phyloP scores from a whole-genome alignment of 2,329 filamentous ascomycete genomes.

The Phyllosticta capitalensis region DNA sequence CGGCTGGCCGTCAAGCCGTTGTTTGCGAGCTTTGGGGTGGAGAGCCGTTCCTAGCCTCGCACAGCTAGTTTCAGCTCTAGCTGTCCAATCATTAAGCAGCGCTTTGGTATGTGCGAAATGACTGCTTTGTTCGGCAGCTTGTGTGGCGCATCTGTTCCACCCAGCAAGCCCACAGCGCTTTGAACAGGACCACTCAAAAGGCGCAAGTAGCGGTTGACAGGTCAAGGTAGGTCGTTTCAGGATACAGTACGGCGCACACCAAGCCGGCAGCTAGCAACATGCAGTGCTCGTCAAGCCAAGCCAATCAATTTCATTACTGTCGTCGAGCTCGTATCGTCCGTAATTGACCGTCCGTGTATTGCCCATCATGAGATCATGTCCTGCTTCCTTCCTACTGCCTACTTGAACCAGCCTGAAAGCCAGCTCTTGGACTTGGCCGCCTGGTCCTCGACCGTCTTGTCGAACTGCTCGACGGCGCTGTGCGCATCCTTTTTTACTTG shows the following conservation, averaged over 20 bases:
- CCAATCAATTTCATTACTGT: background rate
- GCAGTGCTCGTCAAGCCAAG: background rate
- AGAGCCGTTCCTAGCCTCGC: background rate
- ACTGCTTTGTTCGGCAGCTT: background rate
- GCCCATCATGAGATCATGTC: background rate
- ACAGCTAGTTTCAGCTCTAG: background rate
- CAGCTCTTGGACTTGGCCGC: slow-evolving; percentile 76
- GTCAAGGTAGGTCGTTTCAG: background rate
- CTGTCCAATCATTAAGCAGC: background rate
- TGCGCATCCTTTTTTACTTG: slow-evolving; percentile 49
- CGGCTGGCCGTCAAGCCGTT: background rate
- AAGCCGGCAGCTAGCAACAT: background rate
- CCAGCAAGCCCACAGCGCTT: background rate
- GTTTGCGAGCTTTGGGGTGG: background rate
- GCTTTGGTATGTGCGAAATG: background rate
- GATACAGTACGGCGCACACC: background rate
- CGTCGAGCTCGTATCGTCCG: background rate
- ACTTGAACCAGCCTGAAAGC: slow-evolving; percentile 68
- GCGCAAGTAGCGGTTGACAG: background rate
- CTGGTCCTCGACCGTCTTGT: slow-evolving; percentile 69
- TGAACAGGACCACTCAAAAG: background rate
- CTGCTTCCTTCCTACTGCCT: background rate
- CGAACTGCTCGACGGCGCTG: slow-evolving; percentile 61
- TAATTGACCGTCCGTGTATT: background rate
- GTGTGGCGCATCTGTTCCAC: background rate